Evolutionary conservation across 352 stramenopile genomes (phyloP).

Genomic region (Thraustotheca clavata): DNA sequence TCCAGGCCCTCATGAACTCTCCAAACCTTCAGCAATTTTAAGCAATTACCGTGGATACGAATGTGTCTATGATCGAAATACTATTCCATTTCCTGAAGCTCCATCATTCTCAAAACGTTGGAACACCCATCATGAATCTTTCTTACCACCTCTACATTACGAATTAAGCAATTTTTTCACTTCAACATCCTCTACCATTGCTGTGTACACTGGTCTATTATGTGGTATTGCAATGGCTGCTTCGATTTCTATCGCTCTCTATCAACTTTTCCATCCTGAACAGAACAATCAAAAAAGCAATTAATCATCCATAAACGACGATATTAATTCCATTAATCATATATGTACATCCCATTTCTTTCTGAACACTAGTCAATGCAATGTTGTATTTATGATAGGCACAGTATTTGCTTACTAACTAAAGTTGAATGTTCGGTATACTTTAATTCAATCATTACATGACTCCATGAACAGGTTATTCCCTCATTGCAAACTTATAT

Average conservation of each 20-base stretch:
- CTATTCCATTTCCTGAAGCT: conserved; percentile 30
- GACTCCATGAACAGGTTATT: no score
- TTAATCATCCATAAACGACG: no score
- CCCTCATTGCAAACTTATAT: no score
- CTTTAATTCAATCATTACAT: no score
- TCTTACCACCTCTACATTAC: background rate
- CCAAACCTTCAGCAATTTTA: conserved; percentile 26
- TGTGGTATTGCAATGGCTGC: background rate
- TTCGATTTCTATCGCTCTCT: background rate
- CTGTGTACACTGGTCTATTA: background rate
- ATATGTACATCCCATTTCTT: no score
- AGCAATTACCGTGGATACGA: conserved; percentile 70
- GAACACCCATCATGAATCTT: background rate
- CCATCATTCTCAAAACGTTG: background rate
- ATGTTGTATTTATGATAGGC: no score
- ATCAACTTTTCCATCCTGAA: background rate
- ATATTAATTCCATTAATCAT: no score
- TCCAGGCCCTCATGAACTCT: conserved; percentile 19
- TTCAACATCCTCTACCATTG: background rate
- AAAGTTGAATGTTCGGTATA: no score
- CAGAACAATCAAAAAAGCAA: conserved; percentile 2
- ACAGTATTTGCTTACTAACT: no score
- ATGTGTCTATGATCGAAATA: conserved; percentile 44
- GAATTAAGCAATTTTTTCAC: background rate
- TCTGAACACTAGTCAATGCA: no score